Conservation (phyloP, 176 grass and related monocot genomes). For the Secale cereale region DNA sequence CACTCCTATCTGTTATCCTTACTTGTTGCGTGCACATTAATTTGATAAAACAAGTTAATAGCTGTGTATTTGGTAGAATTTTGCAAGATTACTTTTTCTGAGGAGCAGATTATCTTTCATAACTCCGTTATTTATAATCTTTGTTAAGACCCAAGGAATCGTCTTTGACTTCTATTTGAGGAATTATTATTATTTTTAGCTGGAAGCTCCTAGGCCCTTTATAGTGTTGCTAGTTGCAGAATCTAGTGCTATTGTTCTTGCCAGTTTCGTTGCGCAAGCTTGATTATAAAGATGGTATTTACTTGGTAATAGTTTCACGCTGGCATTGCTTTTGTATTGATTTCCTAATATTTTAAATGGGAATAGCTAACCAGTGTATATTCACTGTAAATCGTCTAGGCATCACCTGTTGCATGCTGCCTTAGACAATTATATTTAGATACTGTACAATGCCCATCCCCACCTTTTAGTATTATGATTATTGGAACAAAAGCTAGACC, state of each 20-base stretch:
- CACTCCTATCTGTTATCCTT: neutral
- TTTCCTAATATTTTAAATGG: neutral
- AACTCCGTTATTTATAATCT: neutral
- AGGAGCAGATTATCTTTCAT: too few relatives aligned
- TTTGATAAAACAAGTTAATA: neutral
- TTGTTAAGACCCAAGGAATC: neutral
- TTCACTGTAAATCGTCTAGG: neutral
- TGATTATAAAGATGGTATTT: neutral
- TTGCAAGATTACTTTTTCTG: neutral
- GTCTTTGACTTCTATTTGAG: neutral
- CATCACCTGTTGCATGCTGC: neutral
- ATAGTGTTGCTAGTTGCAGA: neutral
- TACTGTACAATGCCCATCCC: neutral
- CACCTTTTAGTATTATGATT: neutral
- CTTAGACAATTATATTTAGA: neutral
- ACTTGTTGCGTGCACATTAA: neutral
- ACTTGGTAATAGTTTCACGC: neutral
- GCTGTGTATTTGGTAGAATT: neutral
- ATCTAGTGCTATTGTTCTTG: neutral
- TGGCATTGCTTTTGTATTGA: neutral
- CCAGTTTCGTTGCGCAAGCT: neutral
- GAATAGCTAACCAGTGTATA: neutral
- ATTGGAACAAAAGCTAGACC: neutral
- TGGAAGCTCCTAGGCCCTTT: neutral
- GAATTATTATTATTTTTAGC: neutral